Evolutionary conservation across 2,329 filamentous ascomycete genomes (phyloP).

Genomic region (Fusarium sambucinum): DNA sequence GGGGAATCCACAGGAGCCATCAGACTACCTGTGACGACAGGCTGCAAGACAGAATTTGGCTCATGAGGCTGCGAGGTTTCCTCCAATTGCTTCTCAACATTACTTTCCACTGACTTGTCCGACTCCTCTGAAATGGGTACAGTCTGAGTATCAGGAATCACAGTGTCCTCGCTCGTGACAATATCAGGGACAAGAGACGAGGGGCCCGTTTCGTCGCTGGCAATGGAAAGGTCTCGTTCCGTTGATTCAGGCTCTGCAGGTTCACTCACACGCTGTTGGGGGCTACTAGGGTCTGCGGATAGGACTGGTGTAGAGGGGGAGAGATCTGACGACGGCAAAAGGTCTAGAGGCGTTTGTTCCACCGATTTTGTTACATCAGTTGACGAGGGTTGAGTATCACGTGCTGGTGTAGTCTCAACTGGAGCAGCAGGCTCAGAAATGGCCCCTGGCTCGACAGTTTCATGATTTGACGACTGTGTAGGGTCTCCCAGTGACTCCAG

Average conservation of each 20-base stretch:
- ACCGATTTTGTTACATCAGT: neutral
- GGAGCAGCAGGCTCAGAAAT: neutral
- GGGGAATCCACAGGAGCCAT: neutral
- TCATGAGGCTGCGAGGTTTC: conserved; percentile 7
- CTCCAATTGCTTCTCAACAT: neutral
- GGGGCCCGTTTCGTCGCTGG: neutral
- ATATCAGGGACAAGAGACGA: neutral
- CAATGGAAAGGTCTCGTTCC: neutral
- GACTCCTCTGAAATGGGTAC: neutral
- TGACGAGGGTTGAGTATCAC: neutral
- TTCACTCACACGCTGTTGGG: neutral
- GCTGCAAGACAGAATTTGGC: neutral
- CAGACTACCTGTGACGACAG: neutral
- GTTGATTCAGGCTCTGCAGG: neutral
- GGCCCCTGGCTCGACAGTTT: neutral
- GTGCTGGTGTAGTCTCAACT: neutral
- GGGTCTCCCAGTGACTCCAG: neutral
- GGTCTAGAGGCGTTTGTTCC: neutral
- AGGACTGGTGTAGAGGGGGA: neutral
- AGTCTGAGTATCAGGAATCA: neutral
- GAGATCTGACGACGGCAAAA: neutral
- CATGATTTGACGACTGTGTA: neutral
- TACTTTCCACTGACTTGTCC: neutral
- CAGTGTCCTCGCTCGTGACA: neutral
- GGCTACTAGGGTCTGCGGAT: neutral